A percentile compares a stretch with the other conserved stretches of the same genome.
Evolutionary conservation across 805 yeast genomes (phyloP).

Genomic region (Kodamaea kakaduensis): DNA sequence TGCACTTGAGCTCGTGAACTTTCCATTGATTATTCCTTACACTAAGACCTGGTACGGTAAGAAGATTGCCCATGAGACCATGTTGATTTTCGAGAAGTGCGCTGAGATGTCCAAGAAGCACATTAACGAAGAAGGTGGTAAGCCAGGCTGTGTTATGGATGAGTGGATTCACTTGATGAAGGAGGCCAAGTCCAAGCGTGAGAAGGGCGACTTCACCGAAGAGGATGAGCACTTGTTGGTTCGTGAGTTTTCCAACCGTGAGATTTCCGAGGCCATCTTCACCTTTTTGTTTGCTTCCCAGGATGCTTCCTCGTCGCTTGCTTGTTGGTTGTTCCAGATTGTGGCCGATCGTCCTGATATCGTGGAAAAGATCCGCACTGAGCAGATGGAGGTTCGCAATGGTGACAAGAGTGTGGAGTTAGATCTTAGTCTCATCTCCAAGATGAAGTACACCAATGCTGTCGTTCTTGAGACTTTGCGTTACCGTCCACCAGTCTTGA

Average conservation of each 20-base stretch:
- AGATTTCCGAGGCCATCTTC: slow-evolving; percentile 93
- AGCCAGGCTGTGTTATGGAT: slow-evolving; percentile 88
- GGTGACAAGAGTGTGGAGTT: slow-evolving; percentile 66
- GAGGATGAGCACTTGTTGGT: slow-evolving; percentile 53
- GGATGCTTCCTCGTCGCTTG: slow-evolving; percentile 95
- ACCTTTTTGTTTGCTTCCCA: slow-evolving; percentile 97
- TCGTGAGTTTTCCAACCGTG: slow-evolving; percentile 83
- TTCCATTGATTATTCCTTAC: slow-evolving; percentile 93
- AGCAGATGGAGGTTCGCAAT: slow-evolving; percentile 78
- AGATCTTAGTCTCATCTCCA: slow-evolving; percentile 68
- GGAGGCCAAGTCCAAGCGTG: slow-evolving; percentile 55
- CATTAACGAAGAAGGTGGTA: slow-evolving; percentile 66
- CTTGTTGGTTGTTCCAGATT: slow-evolving; percentile 97
- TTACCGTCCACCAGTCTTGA: slow-evolving; percentile 94
- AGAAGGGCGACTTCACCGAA: slow-evolving; percentile 47
- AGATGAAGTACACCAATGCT: slow-evolving; percentile 84
- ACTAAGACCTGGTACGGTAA: slow-evolving; percentile 98
- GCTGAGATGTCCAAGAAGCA: slow-evolving; percentile 83
- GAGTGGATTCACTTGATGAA: slow-evolving; percentile 89
- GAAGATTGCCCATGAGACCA: slow-evolving; percentile 86
- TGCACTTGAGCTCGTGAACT: slow-evolving; percentile 94
- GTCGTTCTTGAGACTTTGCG: slow-evolving; percentile 91
- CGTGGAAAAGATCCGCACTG: slow-evolving; percentile 80
- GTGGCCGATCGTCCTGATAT: slow-evolving; percentile 95
- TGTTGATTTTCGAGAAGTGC: slow-evolving; percentile 86